Evolutionary conservation across 148 eudicot genomes (phyloP), one percentile per base, ranked within the genome.

Genomic region (Linanthus parryae): DNA sequence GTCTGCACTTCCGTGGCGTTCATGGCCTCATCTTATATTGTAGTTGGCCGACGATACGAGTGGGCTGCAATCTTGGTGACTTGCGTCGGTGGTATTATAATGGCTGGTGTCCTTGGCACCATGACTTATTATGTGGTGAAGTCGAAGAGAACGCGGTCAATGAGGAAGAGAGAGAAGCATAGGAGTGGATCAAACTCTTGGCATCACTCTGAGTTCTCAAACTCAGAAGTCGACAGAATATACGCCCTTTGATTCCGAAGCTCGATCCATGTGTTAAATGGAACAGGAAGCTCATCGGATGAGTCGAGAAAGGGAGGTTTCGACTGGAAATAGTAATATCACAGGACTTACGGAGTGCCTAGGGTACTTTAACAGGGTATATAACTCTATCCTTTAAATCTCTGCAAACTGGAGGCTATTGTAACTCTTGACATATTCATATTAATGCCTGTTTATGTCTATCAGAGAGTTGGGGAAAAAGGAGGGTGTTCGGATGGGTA

Each of bases 21-120:
- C 53, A 85, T 85, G 72, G 89, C 95, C 26, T 76, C 95, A 24
- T 77, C 89, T 26, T 85, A 85, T 40, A 85, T 85, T 11, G 95
- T 85, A 25, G 83, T 85, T 46, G 95, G 89, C 2, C 71, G 54
- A 15, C 44, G 60, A 6, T 52, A 73, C 7, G 16, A 29, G 38
- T 85, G 95, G 95, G 89, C 89, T 28, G 79, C 89, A 11, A 51
- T 68, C 33, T 59, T 85, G 63, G 74, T 85, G 15, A 85, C 95
- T 3, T 69, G 69, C 46, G 72, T 85, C 13, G 85, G 95, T 31
- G 89, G 83, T 27, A 63, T 69, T 31, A 74, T 82, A 55, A 85
- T 85, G 89, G 83, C 59, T 16, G 89, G 75, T 26, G 89, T 82
- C 65, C 74, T 85, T 20, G 85, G 95, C 22, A 82, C 89, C 38